A percentile compares a stretch with the other conserved stretches of the same genome.
Evolutionary conservation across 2,329 filamentous ascomycete genomes (phyloP).

Genomic region (Ascochyta rabiei): DNA sequence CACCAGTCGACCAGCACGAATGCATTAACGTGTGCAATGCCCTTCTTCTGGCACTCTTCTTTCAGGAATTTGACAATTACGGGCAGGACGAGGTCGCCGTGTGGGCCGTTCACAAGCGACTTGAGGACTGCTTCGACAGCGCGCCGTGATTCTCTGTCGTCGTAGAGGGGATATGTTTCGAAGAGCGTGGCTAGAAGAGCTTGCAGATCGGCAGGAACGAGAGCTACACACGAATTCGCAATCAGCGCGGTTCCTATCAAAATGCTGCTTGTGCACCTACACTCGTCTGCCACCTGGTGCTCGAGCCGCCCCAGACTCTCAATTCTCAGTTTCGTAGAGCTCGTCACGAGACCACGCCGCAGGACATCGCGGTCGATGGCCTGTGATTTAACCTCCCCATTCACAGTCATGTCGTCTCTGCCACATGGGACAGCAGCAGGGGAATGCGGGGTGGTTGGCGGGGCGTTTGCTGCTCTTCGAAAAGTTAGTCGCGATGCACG

Average conservation of each 20-base stretch:
- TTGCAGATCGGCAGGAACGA: conserved; percentile 53
- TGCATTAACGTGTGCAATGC: conserved; percentile 78
- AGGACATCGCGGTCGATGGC: conserved; percentile 43
- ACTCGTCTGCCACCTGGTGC: conserved; percentile 51
- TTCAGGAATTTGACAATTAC: conserved; percentile 71
- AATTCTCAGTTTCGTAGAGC: conserved; percentile 56
- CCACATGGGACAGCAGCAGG: conserved; percentile 34
- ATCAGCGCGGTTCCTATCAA: conserved; percentile 17
- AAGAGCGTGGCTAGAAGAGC: conserved; percentile 76
- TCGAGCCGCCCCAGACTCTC: conserved; percentile 53
- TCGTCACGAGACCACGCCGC: conserved; percentile 53
- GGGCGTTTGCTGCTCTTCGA: conserved; percentile 31
- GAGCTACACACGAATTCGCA: conserved; percentile 35
- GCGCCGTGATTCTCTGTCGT: conserved; percentile 81
- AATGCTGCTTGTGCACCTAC: conserved; percentile 43
- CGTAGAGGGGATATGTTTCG: conserved; percentile 84
- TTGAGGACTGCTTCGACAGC: conserved; percentile 82
- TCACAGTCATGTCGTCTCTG: conserved; percentile 45
- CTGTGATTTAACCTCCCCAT: conserved; percentile 41
- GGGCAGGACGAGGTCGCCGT: conserved; percentile 64
- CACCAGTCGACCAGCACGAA: conserved; percentile 94
- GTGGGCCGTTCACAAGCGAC: conserved; percentile 65
- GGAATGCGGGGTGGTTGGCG: conserved; percentile 34
- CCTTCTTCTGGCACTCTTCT: conserved; percentile 75
- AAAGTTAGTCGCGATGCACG: conserved; percentile 18